These are phyloP conservation scores for Hypocrella siamensis DNA, from an alignment of 2,329 filamentous ascomycete genomes.

Conservation along the genomic window DNA sequence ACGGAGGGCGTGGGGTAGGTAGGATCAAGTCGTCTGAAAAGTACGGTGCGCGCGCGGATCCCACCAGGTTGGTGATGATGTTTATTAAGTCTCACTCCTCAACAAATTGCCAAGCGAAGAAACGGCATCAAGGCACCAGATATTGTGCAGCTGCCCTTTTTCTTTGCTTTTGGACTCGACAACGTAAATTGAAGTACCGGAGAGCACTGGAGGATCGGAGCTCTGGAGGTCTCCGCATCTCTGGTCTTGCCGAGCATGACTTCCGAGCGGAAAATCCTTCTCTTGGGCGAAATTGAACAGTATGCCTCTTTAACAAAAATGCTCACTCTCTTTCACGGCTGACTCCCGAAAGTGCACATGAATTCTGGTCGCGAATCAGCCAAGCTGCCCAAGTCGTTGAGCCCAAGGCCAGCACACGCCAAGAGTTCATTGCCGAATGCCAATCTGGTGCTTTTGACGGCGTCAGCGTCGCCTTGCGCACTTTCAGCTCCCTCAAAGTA, in stretches of 20 bases:
- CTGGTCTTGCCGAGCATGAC: conserved; percentile 8
- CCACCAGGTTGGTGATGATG: no score
- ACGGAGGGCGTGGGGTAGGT: no score
- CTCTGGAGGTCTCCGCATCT: no score
- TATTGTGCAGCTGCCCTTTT: no score
- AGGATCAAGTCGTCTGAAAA: no score
- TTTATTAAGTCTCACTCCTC: no score
- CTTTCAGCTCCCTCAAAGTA: conserved; percentile 45
- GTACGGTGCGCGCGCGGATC: no score
- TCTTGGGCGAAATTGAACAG: conserved; percentile 23
- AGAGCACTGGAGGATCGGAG: no score
- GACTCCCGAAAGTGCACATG: conserved; percentile 36
- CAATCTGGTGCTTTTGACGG: conserved; percentile 49
- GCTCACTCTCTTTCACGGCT: not conserved
- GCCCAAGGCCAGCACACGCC: conserved; percentile 44
- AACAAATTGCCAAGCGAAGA: no score
- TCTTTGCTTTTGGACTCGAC: no score
- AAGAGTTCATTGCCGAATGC: conserved; percentile 55
- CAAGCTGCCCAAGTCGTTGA: conserved; percentile 48
- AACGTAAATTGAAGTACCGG: not conserved
- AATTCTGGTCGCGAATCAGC: conserved; percentile 46
- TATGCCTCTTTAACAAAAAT: conserved; percentile 9
- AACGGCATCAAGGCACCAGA: no score
- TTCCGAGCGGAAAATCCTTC: conserved; percentile 19
- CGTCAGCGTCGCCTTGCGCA: conserved; percentile 52